Evolutionary conservation across 352 stramenopile genomes (phyloP).

Genomic region (Phytophthora citricola): DNA sequence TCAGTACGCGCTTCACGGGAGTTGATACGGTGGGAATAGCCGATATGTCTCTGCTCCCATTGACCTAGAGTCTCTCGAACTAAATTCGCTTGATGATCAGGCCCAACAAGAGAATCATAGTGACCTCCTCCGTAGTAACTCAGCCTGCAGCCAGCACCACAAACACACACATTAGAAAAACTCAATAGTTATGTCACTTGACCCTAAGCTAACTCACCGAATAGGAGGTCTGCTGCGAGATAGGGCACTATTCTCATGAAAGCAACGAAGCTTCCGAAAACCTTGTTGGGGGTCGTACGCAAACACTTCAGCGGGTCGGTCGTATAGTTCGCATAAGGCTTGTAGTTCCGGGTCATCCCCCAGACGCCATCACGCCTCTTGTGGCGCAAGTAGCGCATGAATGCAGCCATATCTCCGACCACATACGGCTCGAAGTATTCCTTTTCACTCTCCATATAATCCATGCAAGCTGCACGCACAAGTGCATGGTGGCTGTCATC

Average conservation of each 20-base stretch:
- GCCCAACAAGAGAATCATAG: slow-evolving; percentile 89
- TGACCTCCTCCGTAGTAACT: slow-evolving; percentile 93
- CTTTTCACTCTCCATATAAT: slow-evolving; percentile 96
- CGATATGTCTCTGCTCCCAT: slow-evolving; percentile 75
- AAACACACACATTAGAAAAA: slow-evolving; percentile 1
- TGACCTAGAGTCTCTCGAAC: slow-evolving; percentile 65
- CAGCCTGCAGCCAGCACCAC: slow-evolving; percentile 48
- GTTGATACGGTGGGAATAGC: slow-evolving; percentile 76
- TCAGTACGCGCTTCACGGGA: slow-evolving; percentile 49
- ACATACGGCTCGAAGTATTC: slow-evolving; percentile 94
- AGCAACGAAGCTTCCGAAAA: slow-evolving; percentile 86
- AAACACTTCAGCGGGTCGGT: slow-evolving; percentile 91
- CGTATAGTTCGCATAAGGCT: slow-evolving; percentile 95
- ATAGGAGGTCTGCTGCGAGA: slow-evolving; percentile 71
- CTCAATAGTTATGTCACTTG: background rate
- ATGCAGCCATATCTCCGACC: slow-evolving; percentile 87
- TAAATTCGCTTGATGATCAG: slow-evolving; percentile 60
- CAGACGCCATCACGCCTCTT: slow-evolving; percentile 93
- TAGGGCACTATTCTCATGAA: slow-evolving; percentile 82
- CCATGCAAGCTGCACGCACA: slow-evolving; percentile 91
- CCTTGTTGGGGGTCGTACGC: slow-evolving; percentile 78
- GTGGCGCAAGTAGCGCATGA: slow-evolving; percentile 90
- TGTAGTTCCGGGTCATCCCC: slow-evolving; percentile 97
- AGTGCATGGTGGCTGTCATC: slow-evolving; percentile 90
- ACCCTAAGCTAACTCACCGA: slow-evolving; percentile 40